Conservation (phyloP, 192 early-diverging fungal species). For the Coemansia biformis region DNA sequence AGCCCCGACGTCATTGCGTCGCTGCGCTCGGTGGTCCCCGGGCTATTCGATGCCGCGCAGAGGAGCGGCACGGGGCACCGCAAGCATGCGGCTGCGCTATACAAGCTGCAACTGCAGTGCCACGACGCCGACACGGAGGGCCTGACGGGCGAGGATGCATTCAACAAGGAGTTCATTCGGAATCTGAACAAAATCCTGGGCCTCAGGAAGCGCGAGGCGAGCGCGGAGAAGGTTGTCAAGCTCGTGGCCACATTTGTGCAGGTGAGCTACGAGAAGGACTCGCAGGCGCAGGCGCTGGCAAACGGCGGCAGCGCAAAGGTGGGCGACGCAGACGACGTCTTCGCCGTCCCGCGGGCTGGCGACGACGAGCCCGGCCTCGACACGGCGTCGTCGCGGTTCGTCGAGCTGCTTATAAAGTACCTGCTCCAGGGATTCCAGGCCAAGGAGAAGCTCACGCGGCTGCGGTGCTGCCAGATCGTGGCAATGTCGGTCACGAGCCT, state of each 20-base stretch:
- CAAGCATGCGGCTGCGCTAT: conserved; percentile 65
- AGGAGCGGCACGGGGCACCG: conserved; percentile 60
- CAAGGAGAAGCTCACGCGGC: conserved; percentile 70
- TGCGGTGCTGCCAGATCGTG: conserved; percentile 72
- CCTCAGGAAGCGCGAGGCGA: conserved; percentile 66
- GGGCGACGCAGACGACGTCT: conserved; percentile 29
- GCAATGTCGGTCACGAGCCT: conserved; percentile 66
- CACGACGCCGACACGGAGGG: conserved; percentile 29
- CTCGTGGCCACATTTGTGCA: conserved; percentile 73
- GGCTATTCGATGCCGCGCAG: conserved; percentile 74
- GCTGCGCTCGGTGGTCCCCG: conserved; percentile 52
- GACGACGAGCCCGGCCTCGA: conserved; percentile 39
- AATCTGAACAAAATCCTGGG: conserved; percentile 74
- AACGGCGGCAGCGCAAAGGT: conserved; percentile 6
- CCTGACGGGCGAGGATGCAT: conserved; percentile 57
- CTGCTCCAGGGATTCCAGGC: conserved; percentile 72
- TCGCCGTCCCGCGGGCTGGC: conserved; percentile 16
- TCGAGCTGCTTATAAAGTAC: conserved; percentile 63
- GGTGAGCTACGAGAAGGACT: conserved; percentile 60
- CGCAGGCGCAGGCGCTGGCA: conserved; percentile 23
- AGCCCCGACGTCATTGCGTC: conserved; percentile 44
- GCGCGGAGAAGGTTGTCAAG: conserved; percentile 65
- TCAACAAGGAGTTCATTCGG: conserved; percentile 71
- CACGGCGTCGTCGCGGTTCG: conserved; percentile 64
- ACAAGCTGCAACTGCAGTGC: conserved; percentile 66